Percentiles rank a stretch among this genome's conserved stretches.
Evolutionary conservation across 2,329 filamentous ascomycete species (phyloP).

Genomic region (Trichoderma sp.): DNA sequence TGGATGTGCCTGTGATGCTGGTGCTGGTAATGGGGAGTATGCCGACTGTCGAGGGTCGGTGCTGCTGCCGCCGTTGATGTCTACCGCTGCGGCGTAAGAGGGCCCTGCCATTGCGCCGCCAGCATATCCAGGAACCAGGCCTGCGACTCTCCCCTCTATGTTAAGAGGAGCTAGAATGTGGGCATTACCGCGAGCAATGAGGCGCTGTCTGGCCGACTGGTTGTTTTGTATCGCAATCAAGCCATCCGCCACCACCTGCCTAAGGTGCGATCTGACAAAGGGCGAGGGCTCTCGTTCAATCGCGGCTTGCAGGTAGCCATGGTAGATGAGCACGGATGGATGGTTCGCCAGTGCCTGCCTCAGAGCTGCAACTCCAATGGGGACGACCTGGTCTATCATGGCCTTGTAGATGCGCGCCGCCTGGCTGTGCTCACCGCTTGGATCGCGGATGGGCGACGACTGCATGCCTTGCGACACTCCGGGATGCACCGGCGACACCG

Average conservation of each 20-base stretch:
- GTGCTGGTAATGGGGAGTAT: background rate
- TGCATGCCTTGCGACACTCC: slow-evolving; percentile 3
- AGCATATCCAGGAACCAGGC: background rate
- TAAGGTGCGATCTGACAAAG: slow-evolving; percentile 47
- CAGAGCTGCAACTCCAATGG: slow-evolving; percentile 48
- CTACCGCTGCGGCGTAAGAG: background rate
- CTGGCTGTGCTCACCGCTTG: slow-evolving; percentile 27
- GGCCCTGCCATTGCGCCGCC: slow-evolving; percentile 1
- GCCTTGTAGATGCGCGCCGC: slow-evolving; percentile 45
- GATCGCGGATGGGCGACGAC: slow-evolving; percentile 7
- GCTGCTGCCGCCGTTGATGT: background rate
- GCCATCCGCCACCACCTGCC: slow-evolving; percentile 48
- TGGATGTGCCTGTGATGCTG: background rate
- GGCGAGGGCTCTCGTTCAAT: slow-evolving; percentile 54
- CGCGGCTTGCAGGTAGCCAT: slow-evolving; percentile 47
- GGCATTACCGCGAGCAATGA: slow-evolving; percentile 2
- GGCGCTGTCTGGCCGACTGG: slow-evolving; percentile 35
- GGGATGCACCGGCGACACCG: background rate
- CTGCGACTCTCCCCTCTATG: background rate
- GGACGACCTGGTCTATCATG: slow-evolving; percentile 54
- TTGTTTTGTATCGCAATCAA: slow-evolving; percentile 46
- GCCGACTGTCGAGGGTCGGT: background rate
- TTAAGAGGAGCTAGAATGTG: background rate
- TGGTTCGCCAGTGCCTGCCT: slow-evolving; percentile 46
- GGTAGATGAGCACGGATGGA: slow-evolving; percentile 49